These are phyloP conservation scores for Eucalyptus brandiana DNA, from an alignment of 345 rosid species.

Conservation along the genomic window DNA sequence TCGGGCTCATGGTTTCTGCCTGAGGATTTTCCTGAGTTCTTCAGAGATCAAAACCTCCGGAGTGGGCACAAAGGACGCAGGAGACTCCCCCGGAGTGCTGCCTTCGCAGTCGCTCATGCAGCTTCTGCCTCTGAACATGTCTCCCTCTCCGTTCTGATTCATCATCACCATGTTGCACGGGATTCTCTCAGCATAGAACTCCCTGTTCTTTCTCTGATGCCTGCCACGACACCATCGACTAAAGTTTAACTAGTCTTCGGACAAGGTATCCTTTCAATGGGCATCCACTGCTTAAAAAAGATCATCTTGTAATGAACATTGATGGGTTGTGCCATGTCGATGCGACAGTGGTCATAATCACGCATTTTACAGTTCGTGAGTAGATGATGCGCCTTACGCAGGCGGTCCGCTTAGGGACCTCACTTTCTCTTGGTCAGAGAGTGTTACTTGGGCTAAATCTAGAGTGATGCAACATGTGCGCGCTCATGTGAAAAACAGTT, in stretches of 20 bases:
- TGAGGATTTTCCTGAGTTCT: neutral
- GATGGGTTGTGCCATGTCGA: neutral
- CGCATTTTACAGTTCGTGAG: neutral
- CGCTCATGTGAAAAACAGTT: neutral
- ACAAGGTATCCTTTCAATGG: neutral
- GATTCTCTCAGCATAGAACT: slow-evolving; percentile 16
- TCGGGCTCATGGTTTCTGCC: neutral
- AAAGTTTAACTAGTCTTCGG: neutral
- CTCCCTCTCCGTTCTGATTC: slow-evolving; percentile 21
- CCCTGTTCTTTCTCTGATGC: slow-evolving; percentile 19
- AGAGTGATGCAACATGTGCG: neutral
- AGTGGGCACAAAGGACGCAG: slow-evolving; percentile 10
- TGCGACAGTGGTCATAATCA: neutral
- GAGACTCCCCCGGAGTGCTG: slow-evolving; percentile 9
- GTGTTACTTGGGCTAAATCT: neutral
- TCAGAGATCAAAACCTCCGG: slow-evolving; percentile 15
- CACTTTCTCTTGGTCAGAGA: neutral
- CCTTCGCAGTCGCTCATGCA: slow-evolving; percentile 3
- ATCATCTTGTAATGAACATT: neutral
- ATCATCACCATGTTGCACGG: slow-evolving; percentile 36
- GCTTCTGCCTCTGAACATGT: slow-evolving; percentile 17
- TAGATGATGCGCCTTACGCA: neutral
- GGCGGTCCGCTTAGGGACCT: neutral
- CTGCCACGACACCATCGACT: neutral
- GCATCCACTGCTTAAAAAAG: neutral